Evolutionary conservation across 1,284 basidiomycete species (phyloP).

Genomic region (Jaminaea rosea): DNA sequence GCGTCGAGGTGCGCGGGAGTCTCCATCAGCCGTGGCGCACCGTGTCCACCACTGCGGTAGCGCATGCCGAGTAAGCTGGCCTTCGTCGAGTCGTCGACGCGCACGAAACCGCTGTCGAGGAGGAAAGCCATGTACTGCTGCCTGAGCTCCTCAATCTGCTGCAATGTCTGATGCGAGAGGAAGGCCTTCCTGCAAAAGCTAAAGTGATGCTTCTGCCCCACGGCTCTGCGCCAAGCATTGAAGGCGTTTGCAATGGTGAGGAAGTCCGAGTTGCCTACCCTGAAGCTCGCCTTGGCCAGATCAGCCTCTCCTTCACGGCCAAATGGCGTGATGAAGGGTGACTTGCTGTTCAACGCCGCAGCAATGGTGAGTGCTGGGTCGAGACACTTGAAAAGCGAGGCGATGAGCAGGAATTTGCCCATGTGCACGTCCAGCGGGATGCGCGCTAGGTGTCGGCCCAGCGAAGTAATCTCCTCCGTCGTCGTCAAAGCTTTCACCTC

Average conservation of each 20-base stretch:
- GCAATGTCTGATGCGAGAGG: constrained; percentile 79
- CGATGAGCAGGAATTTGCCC: constrained; percentile 82
- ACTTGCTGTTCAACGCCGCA: constrained; percentile 79
- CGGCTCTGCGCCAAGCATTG: constrained; percentile 74
- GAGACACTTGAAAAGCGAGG: constrained; percentile 77
- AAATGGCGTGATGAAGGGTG: constrained; percentile 75
- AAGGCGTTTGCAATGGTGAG: constrained; percentile 87
- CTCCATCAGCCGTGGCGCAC: constrained; percentile 61
- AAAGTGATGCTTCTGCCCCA: constrained; percentile 53
- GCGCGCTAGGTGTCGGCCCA: constrained; percentile 82
- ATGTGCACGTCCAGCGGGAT: constrained; percentile 93
- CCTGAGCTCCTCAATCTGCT: constrained; percentile 92
- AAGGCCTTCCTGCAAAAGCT: constrained; percentile 72
- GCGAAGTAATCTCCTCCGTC: constrained; percentile 84
- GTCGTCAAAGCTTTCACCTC: constrained; percentile 83
- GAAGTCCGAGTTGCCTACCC: constrained; percentile 87
- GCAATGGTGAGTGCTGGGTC: constrained; percentile 94
- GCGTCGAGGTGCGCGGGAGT: constrained; percentile 62
- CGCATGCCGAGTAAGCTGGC: constrained; percentile 62
- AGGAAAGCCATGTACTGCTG: constrained; percentile 76
- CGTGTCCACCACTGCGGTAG: constrained; percentile 21
- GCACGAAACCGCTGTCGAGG: constrained; percentile 77
- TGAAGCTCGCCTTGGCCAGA: constrained; percentile 71
- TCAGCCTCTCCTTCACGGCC: constrained; percentile 81
- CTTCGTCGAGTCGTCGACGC: constrained; percentile 60